Percentiles rank a stretch among this genome's conserved stretches.
These are phyloP conservation scores for Colletotrichum spinosum DNA, from an alignment of 2,329 filamentous ascomycete species.

Conservation along the genomic window DNA sequence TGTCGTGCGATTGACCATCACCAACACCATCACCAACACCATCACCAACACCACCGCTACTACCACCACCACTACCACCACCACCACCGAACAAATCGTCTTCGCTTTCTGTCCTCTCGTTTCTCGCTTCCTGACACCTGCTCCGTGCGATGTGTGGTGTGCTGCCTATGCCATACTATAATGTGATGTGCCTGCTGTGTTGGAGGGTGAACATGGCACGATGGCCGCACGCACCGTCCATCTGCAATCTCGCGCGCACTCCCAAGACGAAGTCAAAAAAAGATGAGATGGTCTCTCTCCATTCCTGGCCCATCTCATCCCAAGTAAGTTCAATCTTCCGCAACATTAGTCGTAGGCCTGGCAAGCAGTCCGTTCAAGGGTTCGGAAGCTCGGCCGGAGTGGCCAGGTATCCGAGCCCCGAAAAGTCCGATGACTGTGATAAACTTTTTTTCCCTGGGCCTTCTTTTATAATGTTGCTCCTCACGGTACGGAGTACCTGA, in stretches of 20 bases:
- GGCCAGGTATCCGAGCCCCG: slow-evolving; percentile 16
- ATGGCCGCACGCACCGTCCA: slow-evolving; percentile 6
- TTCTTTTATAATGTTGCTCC: too few relatives aligned
- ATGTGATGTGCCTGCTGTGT: too few relatives aligned
- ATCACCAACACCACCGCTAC: neutral
- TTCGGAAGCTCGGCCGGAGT: slow-evolving; percentile 17
- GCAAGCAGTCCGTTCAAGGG: neutral
- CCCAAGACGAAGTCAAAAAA: slow-evolving; percentile 5
- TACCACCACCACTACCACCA: neutral
- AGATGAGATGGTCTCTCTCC: slow-evolving; percentile 27
- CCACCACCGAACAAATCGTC: neutral
- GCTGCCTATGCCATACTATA: too few relatives aligned
- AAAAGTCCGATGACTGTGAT: slow-evolving; percentile 19
- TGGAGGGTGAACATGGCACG: too few relatives aligned
- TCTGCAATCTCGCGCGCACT: slow-evolving; percentile 27
- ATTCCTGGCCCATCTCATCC: neutral
- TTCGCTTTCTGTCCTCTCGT: neutral
- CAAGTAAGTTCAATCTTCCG: neutral
- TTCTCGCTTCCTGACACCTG: slow-evolving; percentile 1
- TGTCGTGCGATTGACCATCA: too few relatives aligned
- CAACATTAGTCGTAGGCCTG: neutral
- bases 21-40: too few relatives aligned
- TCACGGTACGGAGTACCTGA: too few relatives aligned
- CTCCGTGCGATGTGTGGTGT: slow-evolving; percentile 1
- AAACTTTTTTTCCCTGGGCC: too few relatives aligned